These are phyloP conservation scores for Malus fusca DNA, from an alignment of 306 rosid genomes.

Conservation along the genomic window DNA sequence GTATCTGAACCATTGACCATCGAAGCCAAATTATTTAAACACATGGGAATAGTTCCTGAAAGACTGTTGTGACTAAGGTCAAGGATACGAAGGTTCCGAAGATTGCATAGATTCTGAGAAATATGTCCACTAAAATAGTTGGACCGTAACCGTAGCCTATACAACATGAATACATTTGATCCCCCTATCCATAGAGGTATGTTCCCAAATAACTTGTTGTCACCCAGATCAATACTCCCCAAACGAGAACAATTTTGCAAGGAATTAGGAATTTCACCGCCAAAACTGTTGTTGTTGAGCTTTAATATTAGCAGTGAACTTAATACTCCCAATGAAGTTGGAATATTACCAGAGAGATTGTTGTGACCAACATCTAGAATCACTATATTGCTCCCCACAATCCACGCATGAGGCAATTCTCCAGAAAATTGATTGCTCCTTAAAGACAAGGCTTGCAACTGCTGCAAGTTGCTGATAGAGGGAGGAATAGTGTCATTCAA, in stretches of 20 bases:
- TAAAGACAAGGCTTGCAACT: too few relatives aligned
- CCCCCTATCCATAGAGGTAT: not conserved
- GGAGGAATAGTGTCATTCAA: too few relatives aligned
- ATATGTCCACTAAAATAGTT: not conserved
- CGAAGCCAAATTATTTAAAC: not conserved
- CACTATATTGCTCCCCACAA: too few relatives aligned
- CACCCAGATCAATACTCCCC: not conserved
- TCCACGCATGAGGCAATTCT: accelerated
- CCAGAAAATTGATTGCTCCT: too few relatives aligned
- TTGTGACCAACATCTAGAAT: too few relatives aligned
- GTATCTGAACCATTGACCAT: not conserved
- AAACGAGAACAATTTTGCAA: not conserved
- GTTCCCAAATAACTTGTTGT: not conserved
- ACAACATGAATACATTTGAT: not conserved
- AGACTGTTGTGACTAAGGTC: not conserved
- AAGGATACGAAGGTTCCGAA: not conserved
- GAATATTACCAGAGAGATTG: too few relatives aligned
- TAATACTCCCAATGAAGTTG: too few relatives aligned
- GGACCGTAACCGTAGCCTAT: not conserved
- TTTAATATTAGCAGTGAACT: too few relatives aligned
- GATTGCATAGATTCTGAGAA: not conserved
- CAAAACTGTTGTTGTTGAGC: too few relatives aligned
- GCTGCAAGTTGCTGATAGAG: accelerated
- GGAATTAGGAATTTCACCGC: too few relatives aligned
- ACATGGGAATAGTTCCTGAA: not conserved